Conservation (phyloP, 805 yeast genomes). For the Deakozyma indianensis region DNA sequence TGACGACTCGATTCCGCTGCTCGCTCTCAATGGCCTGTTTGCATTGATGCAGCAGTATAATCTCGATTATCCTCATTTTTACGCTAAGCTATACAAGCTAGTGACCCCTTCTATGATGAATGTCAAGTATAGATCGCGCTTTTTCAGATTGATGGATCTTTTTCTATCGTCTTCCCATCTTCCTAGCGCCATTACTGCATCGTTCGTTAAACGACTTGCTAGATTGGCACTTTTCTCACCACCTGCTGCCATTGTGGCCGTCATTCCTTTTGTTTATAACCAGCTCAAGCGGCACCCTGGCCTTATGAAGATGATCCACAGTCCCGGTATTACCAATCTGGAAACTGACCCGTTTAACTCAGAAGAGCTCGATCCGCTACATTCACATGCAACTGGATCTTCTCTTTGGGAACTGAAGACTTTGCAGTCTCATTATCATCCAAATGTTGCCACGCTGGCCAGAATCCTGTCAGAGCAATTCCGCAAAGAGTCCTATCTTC, state of each 20-base stretch:
- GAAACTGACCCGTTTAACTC: slow-evolving; percentile 58
- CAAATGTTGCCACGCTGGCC: slow-evolving; percentile 87
- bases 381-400: slow-evolving; percentile 66
- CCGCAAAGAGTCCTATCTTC: slow-evolving; percentile 67
- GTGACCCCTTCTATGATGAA: slow-evolving; percentile 56
- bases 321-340: slow-evolving; percentile 15
- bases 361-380: slow-evolving; percentile 56
- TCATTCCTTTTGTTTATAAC: slow-evolving; percentile 86
- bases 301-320: slow-evolving; percentile 79
- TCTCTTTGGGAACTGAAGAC: slow-evolving; percentile 89
- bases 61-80: slow-evolving; percentile 86
- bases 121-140: slow-evolving; percentile 70
- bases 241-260: slow-evolving; percentile 76
- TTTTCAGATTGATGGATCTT: slow-evolving; percentile 72
- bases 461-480: slow-evolving; percentile 77
- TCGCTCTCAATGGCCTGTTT: slow-evolving; percentile 79
- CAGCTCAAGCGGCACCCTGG: slow-evolving; percentile 83
- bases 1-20: slow-evolving; percentile 48
- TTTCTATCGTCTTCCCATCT: slow-evolving; percentile 80
- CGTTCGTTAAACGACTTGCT: slow-evolving; percentile 74
- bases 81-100: slow-evolving; percentile 63
- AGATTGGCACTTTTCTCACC: slow-evolving; percentile 63
- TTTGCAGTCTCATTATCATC: slow-evolving; percentile 75
- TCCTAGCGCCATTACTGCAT: slow-evolving; percentile 70
- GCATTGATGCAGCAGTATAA: slow-evolving; percentile 69